Percentiles rank a stretch among this genome's conserved stretches.
phyloP scores from a whole-genome alignment of 805 yeast species.

The Jamesozyma spencerorum region DNA sequence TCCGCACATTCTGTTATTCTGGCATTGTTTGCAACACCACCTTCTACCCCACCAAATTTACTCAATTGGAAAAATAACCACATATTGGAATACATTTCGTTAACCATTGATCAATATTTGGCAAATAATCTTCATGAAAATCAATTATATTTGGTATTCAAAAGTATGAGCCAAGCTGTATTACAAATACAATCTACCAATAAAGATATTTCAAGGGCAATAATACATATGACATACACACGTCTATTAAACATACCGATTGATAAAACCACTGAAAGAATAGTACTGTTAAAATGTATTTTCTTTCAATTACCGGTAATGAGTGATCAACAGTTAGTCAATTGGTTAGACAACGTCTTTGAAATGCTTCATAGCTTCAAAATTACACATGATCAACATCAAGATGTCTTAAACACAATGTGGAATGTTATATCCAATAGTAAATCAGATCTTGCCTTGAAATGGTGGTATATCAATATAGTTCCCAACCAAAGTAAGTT shows the following conservation, averaged over 20 bases:
- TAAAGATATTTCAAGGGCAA: slow-evolving; percentile 13
- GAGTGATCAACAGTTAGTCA: slow-evolving; percentile 6
- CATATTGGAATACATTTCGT: slow-evolving; percentile 9
- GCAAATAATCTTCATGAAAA: slow-evolving; percentile 8
- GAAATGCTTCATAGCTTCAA: slow-evolving; percentile 10
- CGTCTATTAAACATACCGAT: slow-evolving; percentile 9
- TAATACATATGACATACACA: slow-evolving; percentile 17
- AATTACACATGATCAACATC: slow-evolving; percentile 3
- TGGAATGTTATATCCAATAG: slow-evolving; percentile 18
- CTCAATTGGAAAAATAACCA: slow-evolving; percentile 14
- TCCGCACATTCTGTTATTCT: slow-evolving; percentile 18
- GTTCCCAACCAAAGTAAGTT: slow-evolving; percentile 5
- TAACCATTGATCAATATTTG: slow-evolving; percentile 13
- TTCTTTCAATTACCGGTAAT: slow-evolving; percentile 16
- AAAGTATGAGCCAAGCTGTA: slow-evolving; percentile 11
- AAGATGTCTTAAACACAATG: slow-evolving; percentile 10
- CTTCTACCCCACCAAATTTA: slow-evolving; percentile 1
- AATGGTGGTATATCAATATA: slow-evolving; percentile 25
- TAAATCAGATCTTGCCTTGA: slow-evolving; percentile 14
- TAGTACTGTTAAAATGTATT: slow-evolving; percentile 16
- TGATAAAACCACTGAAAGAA: slow-evolving; percentile 6
- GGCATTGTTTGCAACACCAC: slow-evolving; percentile 9
- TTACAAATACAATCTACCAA: slow-evolving; percentile 7
- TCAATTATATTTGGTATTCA: slow-evolving; percentile 17
- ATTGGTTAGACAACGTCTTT: slow-evolving; percentile 23